Evolutionary conservation across 2,329 filamentous ascomycete genomes (phyloP), one percentile per base, ranked within the genome.

Genomic region (Pyrenophora seminiperda): DNA sequence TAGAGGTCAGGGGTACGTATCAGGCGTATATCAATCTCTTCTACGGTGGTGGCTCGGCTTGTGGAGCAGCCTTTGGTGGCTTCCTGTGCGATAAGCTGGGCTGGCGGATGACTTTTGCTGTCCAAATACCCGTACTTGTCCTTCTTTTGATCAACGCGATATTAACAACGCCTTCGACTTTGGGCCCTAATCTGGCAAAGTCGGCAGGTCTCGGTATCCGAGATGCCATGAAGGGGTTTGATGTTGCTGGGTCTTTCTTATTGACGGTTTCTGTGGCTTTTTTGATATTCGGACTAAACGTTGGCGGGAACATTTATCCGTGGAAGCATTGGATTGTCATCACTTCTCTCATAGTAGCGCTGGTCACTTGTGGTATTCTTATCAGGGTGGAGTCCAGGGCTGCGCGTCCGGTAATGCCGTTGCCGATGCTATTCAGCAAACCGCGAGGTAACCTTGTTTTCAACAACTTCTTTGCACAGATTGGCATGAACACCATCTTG

Each of bases 1-100:
- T 91, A 56, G 82, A 88, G 75, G 85, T 77, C 13, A 78, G 89
- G n/a, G 87, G 88, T 3, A 81, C 82, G 3, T 92, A 89, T 60
- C 89, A 92, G 68, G 85, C 85, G 11, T 84, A 86, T 58, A 81
- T 89, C 62, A 72, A 89, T 65, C 76, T 88, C 37, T 77, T 82
- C 40, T 89, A 81, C 59, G 87, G 86, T 2, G 65, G 74, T 7
- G 75, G 74, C 5, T 67, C 68, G 17, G 71, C 70, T 5, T 74
- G 84, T 2, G 88, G 88, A 2, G 87, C 87, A 1, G 87, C 87
- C 0, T 77, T 88, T 5, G 88, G 88, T 11, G 88, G 88, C 1
- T 77, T 84, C 43, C 82, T 91, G 64, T 86, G 86, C 18, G 87
- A 91, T 63, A 77, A 76, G 27, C 71, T 91, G 1, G 88, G 88